Percentiles rank a stretch among this genome's conserved stretches.
Evolutionary conservation across 768 basidiomycete genomes (phyloP).

Genomic region (Goffeauzyma gilvescens): DNA sequence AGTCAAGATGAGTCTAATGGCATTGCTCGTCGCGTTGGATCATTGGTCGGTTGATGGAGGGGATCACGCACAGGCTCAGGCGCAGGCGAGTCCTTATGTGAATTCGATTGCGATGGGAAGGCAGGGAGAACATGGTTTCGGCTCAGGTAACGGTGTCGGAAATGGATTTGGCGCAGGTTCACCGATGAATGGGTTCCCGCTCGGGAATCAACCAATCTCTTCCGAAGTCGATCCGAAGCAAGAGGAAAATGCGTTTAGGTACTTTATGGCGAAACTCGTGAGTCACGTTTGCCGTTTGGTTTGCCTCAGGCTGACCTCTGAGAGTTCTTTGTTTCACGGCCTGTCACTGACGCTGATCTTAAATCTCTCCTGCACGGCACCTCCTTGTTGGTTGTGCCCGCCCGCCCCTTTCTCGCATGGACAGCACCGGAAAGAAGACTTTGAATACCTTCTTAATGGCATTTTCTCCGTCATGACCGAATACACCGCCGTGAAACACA

Average conservation of each 20-base stretch:
- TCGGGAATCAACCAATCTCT: too few species aligned
- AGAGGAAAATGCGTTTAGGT: slow-evolving; percentile 60
- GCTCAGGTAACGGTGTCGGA: too few species aligned
- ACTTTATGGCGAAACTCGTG: slow-evolving; percentile 77
- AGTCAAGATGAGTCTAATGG: slow-evolving; percentile 56
- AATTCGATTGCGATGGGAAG: slow-evolving; percentile 12
- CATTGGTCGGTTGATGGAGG: slow-evolving; percentile 17
- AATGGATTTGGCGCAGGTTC: too few species aligned
- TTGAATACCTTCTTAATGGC: slow-evolving; percentile 62
- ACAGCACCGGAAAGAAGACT: slow-evolving; percentile 78
- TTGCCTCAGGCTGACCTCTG: neutral
- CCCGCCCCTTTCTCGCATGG: too few species aligned
- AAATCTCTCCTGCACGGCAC: too few species aligned
- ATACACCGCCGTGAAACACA: slow-evolving; percentile 53
- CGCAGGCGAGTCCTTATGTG: neutral
- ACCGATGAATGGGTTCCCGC: too few species aligned
- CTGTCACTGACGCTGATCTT: too few species aligned
- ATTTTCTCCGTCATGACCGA: slow-evolving; percentile 39
- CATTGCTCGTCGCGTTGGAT: slow-evolving; percentile 39
- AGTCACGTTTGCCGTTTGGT: slow-evolving; percentile 19
- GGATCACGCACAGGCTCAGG: neutral
- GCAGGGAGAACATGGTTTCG: too few species aligned
- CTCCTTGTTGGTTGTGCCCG: too few species aligned
- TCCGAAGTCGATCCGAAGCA: slow-evolving; percentile 10
- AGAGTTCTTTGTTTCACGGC: too few species aligned